Evolutionary conservation across 371 early-diverging fungal genomes (phyloP), one percentile per base, ranked within the genome.

Genomic region (Nematocida sp.): DNA sequence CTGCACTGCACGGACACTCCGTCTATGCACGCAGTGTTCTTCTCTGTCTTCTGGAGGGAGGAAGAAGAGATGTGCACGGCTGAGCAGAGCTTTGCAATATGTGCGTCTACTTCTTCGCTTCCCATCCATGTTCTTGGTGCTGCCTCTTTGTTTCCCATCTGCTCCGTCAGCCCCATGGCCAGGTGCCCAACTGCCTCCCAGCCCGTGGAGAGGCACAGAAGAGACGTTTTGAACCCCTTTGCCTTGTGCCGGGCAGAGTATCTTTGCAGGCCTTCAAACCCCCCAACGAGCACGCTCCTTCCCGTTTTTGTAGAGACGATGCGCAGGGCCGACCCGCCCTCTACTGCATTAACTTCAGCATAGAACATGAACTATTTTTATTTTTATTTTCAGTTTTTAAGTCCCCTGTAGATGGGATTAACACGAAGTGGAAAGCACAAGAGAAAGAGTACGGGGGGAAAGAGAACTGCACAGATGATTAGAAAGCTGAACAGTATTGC

Each of bases 401-500:
- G 23, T 63, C 76, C 76, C 76, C 65, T 64, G 64, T 56, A 76
- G n/a, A 76, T 80, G 76, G 80, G 80, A 70, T 67, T 83, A 53
- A 80, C 76, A 63, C 63, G 74, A 55, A 66, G 75, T 54, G 81
- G 81, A 63, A 70, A 76, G 86, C 95, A 96, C 88, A 97, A 97
- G 89, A 89, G 94, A 82, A 87, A 88, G 78, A 89, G 87, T 85
- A 90, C 95, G 58, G 96, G 98, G 85, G 98, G 94, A 86, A 93
- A 92, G 88, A 90, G 92, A 83, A 91, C 91, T 81, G 91, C 89
- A 79, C 89, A 89, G 88, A 89, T 92, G 86, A 96, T 93, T 90
- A 95, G 94, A 93, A 88, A 95, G 86, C 95, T 95, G 90, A 92
- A 93, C 87, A 91, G 91, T 85, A 88, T 93, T 79, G 97, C 94